These are phyloP conservation scores for Apophysomyces trapeziformis DNA, from an alignment of 371 early-diverging fungal species.

Conservation along the genomic window DNA sequence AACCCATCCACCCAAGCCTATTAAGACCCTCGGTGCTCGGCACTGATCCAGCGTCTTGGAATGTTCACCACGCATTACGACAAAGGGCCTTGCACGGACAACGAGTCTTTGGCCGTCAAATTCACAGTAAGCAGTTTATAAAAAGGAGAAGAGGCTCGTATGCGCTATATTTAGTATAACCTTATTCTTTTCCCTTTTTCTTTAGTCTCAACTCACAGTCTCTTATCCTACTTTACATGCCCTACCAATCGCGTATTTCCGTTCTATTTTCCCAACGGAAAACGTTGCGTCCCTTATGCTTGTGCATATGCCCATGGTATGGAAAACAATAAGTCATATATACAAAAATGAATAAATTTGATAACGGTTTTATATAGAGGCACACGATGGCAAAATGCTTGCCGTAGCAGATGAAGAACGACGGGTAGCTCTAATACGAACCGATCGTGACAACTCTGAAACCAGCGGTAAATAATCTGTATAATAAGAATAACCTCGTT, in stretches of 20 bases:
- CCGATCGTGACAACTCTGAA: conserved; percentile 43
- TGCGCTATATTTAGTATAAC: neutral
- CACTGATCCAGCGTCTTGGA: conserved; percentile 15
- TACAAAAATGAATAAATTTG: neutral
- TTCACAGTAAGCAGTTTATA: conserved; percentile 3
- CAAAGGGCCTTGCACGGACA: conserved; percentile 13
- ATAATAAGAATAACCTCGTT: neutral
- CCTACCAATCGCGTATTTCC: conserved; percentile 18
- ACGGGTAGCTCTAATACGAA: conserved; percentile 54
- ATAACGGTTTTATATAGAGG: conserved; percentile 17
- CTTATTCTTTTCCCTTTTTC: neutral
- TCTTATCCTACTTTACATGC: neutral
- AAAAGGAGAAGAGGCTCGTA: neutral
- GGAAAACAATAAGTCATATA: neutral
- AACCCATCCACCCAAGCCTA: neutral
- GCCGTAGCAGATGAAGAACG: conserved; percentile 75
- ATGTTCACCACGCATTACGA: conserved; percentile 14
- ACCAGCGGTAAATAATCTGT: conserved; percentile 28
- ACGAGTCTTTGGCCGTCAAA: conserved; percentile 12
- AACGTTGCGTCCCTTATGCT: conserved; percentile 21
- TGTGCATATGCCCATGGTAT: conserved; percentile 26
- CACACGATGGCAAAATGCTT: conserved; percentile 46
- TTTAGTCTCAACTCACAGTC: conserved; percentile 12
- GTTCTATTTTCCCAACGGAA: conserved; percentile 21
- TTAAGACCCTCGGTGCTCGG: neutral